phyloP scores from a whole-genome alignment of 345 rosid genomes.

The Laguncularia racemosa region DNA sequence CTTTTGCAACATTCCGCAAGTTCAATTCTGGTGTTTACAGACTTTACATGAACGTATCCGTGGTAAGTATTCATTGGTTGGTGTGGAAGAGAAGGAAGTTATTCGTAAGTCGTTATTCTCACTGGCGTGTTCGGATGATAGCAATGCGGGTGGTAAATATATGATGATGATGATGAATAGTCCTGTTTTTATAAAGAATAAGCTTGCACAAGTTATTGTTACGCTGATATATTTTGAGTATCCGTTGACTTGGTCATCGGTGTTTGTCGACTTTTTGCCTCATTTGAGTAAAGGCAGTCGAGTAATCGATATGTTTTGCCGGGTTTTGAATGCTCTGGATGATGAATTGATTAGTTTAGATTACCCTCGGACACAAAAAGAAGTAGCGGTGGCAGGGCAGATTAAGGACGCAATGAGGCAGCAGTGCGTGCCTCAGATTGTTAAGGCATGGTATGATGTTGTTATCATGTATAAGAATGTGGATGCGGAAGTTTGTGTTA shows the following conservation, averaged over 20 bases:
- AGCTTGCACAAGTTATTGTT: slow-evolving; percentile 90
- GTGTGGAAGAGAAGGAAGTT: slow-evolving; percentile 48
- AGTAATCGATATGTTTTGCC: slow-evolving; percentile 89
- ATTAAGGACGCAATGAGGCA: slow-evolving; percentile 97
- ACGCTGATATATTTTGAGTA: slow-evolving; percentile 88
- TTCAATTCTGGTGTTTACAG: slow-evolving; percentile 97
- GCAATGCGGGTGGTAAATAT: slow-evolving; percentile 19
- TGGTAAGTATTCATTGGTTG: slow-evolving; percentile 46
- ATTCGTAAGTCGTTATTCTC: slow-evolving; percentile 63
- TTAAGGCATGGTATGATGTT: slow-evolving; percentile 77
- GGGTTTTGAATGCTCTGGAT: slow-evolving; percentile 81
- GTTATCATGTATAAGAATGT: slow-evolving; percentile 54
- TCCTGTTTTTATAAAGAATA: slow-evolving; percentile 77
- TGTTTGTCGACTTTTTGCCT: slow-evolving; percentile 65
- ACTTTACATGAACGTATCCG: slow-evolving; percentile 64
- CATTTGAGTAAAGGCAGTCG: slow-evolving; percentile 52
- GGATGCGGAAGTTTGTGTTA: slow-evolving; percentile 58
- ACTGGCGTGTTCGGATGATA: slow-evolving; percentile 56
- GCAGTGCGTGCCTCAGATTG: slow-evolving; percentile 87
- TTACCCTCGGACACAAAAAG: slow-evolving; percentile 62
- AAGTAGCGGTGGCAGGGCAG: slow-evolving; percentile 53
- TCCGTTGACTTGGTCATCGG: slow-evolving; percentile 70
- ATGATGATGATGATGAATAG: slow-evolving; percentile 32
- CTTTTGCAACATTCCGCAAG: slow-evolving; percentile 51
- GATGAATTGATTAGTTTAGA: slow-evolving; percentile 90